Conservation (phyloP, 345 rosid genomes). For the Brassica incana region DNA sequence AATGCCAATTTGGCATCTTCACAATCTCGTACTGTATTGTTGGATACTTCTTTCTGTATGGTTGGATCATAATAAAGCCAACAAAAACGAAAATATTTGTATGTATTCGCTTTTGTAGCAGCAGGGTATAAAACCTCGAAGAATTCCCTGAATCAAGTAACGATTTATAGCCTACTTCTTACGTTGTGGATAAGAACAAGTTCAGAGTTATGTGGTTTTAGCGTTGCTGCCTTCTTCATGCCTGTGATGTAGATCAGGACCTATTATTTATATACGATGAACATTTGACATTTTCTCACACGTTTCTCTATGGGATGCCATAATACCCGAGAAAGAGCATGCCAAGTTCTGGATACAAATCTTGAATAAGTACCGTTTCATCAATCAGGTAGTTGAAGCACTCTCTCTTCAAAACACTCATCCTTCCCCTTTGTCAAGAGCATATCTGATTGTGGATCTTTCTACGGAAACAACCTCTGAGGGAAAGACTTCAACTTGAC, state of each 20-base stretch:
- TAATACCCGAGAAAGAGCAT: slow-evolving; percentile 73
- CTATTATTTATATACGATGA: neutral
- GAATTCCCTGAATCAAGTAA: slow-evolving; percentile 88
- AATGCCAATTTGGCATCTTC: neutral
- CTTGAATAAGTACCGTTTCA: slow-evolving; percentile 84
- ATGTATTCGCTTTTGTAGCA: slow-evolving; percentile 85
- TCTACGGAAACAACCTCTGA: slow-evolving; percentile 78
- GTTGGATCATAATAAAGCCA: neutral
- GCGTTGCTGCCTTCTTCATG: neutral
- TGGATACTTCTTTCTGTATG: slow-evolving; percentile 1
- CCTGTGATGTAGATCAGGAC: neutral
- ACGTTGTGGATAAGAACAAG: neutral
- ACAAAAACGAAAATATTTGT: slow-evolving; percentile 22
- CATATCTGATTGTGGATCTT: slow-evolving; percentile 24
- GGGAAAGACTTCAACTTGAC: slow-evolving; percentile 87
- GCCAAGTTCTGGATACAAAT: slow-evolving; percentile 84
- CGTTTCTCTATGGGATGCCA: slow-evolving; percentile 96
- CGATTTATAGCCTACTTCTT: neutral
- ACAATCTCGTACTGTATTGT: neutral
- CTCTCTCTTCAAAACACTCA: neutral
- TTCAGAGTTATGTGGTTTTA: slow-evolving; percentile 1
- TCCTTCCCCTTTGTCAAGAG: neutral
- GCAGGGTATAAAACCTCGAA: slow-evolving; percentile 83
- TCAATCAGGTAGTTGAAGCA: slow-evolving; percentile 64
- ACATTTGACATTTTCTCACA: slow-evolving; percentile 26